These are phyloP conservation scores for Gracilariopsis chorda DNA, from an alignment of 23 red algal genomes.

Conservation along the genomic window DNA sequence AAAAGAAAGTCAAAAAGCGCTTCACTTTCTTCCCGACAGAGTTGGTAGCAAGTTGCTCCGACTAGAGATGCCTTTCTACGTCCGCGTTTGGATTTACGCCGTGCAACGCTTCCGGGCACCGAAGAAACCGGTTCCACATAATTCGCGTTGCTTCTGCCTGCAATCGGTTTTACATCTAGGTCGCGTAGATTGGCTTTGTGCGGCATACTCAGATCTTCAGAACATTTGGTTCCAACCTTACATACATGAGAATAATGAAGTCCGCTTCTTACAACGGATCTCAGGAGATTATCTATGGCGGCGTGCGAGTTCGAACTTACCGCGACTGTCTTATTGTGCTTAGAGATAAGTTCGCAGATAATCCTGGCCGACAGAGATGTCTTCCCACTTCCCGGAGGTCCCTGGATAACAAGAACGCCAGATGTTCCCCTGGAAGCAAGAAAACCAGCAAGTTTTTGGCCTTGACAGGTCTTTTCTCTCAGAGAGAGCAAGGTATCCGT, in stretches of 20 bases:
- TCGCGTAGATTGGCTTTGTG: slow-evolving; percentile 39
- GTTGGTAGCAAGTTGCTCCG: slow-evolving; percentile 77
- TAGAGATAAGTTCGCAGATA: slow-evolving; percentile 53
- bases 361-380: slow-evolving; percentile 56
- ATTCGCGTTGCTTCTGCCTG: neutral
- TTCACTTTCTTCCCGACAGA: slow-evolving; percentile 37
- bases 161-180: neutral
- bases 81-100: neutral
- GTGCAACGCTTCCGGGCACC: neutral
- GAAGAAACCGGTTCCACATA: neutral
- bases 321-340: slow-evolving; percentile 62
- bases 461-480: neutral
- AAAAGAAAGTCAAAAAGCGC: slow-evolving; percentile 86
- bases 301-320: slow-evolving; percentile 89
- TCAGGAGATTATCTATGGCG: slow-evolving; percentile 83
- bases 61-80: slow-evolving; percentile 49
- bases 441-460: slow-evolving; percentile 24
- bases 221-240: slow-evolving; percentile 44
- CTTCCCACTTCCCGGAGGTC: slow-evolving; percentile 88
- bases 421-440: slow-evolving; percentile 34
- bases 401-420: slow-evolving; percentile 78
- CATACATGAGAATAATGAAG: neutral
- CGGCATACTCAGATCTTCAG: neutral
- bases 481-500: neutral
- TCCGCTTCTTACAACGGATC: slow-evolving; percentile 32